Conservation (phyloP, 2,329 filamentous ascomycete genomes). For the Trichoderma citrinoviride region DNA sequence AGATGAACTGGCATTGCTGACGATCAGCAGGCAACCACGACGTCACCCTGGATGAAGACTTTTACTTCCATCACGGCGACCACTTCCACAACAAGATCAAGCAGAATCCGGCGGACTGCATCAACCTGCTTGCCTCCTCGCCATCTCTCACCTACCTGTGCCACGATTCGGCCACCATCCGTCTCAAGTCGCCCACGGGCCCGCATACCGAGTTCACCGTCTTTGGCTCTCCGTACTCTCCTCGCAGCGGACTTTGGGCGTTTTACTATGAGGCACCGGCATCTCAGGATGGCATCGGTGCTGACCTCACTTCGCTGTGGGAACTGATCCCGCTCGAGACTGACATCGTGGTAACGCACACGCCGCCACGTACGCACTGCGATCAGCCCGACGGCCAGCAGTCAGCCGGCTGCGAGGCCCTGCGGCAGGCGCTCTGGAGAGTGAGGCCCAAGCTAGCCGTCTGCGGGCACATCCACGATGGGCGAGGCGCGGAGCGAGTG, state of each 20-base stretch:
- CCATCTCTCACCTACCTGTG: slow-evolving; percentile 62
- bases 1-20: not conserved
- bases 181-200: slow-evolving; percentile 52
- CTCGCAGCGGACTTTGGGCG: slow-evolving; percentile 57
- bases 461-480: slow-evolving; percentile 71
- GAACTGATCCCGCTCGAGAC: slow-evolving; percentile 56
- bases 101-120: slow-evolving; percentile 54
- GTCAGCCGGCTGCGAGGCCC: slow-evolving; percentile 57
- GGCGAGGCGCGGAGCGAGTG: slow-evolving; percentile 61
- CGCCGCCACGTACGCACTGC: slow-evolving; percentile 59
- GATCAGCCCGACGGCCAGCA: slow-evolving; percentile 47
- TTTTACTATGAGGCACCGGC: slow-evolving; percentile 56
- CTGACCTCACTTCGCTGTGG: slow-evolving; percentile 50
- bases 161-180: slow-evolving; percentile 54
- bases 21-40: slow-evolving; percentile 66
- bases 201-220: slow-evolving; percentile 61
- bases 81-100: slow-evolving; percentile 56
- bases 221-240: slow-evolving; percentile 70
- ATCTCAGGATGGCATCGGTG: slow-evolving; percentile 22
- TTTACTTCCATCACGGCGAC: slow-evolving; percentile 53
- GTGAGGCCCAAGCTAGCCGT: slow-evolving; percentile 63
- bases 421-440: slow-evolving; percentile 56
- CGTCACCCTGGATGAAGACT: slow-evolving; percentile 64
- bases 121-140: slow-evolving; percentile 52
- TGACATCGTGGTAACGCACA: slow-evolving; percentile 70